These are phyloP conservation scores for Posidonia oceanica DNA, from an alignment of 116 monocot genomes.

Conservation along the genomic window DNA sequence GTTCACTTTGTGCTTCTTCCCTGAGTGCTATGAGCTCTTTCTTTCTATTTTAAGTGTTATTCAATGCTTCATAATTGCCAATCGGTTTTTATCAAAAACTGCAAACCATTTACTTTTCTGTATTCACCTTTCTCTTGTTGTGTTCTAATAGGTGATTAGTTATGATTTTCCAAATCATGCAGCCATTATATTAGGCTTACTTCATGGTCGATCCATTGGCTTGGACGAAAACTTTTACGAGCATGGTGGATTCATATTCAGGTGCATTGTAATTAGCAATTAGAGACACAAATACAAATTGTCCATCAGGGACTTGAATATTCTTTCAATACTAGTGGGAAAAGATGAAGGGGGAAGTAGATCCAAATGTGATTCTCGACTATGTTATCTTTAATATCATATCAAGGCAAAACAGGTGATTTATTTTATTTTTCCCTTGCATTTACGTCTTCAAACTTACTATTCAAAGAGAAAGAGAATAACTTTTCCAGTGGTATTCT, in stretches of 20 bases:
- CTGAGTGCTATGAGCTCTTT: too few relatives aligned
- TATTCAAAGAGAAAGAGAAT: not conserved
- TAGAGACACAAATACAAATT: not conserved
- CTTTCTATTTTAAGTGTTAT: too few relatives aligned
- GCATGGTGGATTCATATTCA: not conserved
- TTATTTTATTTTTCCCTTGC: not conserved
- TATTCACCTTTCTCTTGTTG: not conserved
- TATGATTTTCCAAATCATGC: not conserved
- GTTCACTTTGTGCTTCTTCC: too few relatives aligned
- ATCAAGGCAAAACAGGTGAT: constrained; percentile 5
- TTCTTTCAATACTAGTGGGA: not conserved
- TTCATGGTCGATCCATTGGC: not conserved
- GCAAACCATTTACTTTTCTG: not conserved
- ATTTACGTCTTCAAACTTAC: not conserved
- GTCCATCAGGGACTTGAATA: not conserved
- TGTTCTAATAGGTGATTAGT: not conserved
- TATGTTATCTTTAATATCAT: not conserved
- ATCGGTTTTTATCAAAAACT: not conserved
- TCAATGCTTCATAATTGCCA: not conserved
- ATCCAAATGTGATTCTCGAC: constrained; percentile 3
- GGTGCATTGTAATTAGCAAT: not conserved
- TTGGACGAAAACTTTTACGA: not conserved
- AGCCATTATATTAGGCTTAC: not conserved
- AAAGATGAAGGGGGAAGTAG: constrained; percentile 7
- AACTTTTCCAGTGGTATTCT: not conserved